Percentiles rank a stretch among this genome's conserved stretches.
These are phyloP conservation scores for Neotropicomus parvogracilis DNA, from an alignment of 1,284 basidiomycete genomes.

Conservation along the genomic window DNA sequence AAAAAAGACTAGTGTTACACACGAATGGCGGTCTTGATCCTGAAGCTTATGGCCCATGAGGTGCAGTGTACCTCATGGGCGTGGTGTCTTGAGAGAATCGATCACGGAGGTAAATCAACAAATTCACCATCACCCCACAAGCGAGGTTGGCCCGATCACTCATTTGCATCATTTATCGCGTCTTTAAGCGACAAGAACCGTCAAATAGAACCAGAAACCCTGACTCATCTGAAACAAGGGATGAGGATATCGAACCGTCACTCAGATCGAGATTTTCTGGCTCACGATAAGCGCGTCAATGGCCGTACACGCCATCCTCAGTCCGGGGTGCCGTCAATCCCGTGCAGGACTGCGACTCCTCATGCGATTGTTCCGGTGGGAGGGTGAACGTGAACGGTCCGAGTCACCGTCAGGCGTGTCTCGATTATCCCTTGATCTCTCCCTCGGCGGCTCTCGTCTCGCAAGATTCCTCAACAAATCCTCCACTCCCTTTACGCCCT, in stretches of 20 bases:
- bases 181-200: neutral
- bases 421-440: slow-evolving; percentile 7
- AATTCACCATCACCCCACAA: neutral
- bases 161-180: neutral
- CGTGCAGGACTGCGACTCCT: slow-evolving; percentile 21
- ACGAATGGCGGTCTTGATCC: too few species aligned
- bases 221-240: slow-evolving; percentile 5
- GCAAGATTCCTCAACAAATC: slow-evolving; percentile 39
- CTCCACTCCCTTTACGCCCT: slow-evolving; percentile 43
- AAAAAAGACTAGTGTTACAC: too few species aligned
- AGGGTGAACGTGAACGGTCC: slow-evolving; percentile 20
- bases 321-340: slow-evolving; percentile 4
- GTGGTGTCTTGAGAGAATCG: too few species aligned
- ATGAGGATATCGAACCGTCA: neutral
- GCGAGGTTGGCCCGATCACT: too few species aligned
- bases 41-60: too few species aligned
- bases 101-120: slow-evolving; percentile 2
- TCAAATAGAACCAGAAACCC: neutral
- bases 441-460: slow-evolving; percentile 12
- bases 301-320: slow-evolving; percentile 4
- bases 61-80: too few species aligned
- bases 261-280: neutral
- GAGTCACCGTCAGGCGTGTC: slow-evolving; percentile 11
- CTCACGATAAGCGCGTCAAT: slow-evolving; percentile 3
- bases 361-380: slow-evolving; percentile 6